Conservation (phyloP, 164 flowering plant species). For the Litsea cubeba region DNA sequence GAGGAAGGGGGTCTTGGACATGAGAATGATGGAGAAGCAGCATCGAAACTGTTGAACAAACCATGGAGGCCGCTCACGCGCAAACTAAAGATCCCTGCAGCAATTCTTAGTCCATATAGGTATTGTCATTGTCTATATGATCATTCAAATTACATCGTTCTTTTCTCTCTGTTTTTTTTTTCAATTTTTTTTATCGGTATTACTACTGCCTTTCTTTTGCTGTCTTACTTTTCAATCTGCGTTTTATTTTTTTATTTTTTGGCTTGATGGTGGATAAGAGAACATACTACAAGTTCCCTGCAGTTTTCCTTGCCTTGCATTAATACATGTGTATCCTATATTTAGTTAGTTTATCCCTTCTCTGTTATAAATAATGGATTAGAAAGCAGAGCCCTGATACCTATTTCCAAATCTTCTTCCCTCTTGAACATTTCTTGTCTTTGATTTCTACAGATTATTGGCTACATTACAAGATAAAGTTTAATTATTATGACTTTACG, state of each 20-base stretch:
- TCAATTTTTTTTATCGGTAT: not conserved
- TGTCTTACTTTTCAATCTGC: not conserved
- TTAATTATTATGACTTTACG: too few species aligned
- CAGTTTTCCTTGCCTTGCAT: not conserved
- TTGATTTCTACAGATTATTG: too few species aligned
- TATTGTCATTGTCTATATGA: conserved; percentile 14
- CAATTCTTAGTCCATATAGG: conserved; percentile 76
- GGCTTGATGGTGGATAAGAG: too few species aligned
- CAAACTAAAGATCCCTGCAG: conserved; percentile 60
- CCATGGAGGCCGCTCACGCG: conserved; percentile 88
- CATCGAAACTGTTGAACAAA: conserved; percentile 32
- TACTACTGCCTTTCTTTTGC: not conserved
- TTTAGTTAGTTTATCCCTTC: not conserved
- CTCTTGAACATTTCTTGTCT: too few species aligned
- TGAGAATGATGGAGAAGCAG: conserved; percentile 19
- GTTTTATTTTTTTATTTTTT: too few species aligned
- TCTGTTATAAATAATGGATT: not conserved
- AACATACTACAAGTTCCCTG: not conserved
- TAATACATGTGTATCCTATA: not conserved
- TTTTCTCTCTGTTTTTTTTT: not conserved
- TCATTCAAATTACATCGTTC: not conserved
- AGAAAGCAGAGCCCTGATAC: not conserved
- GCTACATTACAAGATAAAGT: too few species aligned
- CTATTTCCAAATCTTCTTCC: too few species aligned
- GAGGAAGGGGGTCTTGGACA: conserved; percentile 35